These are phyloP conservation scores for Phylloporus scabripes DNA, from an alignment of 768 basidiomycete genomes.

Conservation along the genomic window DNA sequence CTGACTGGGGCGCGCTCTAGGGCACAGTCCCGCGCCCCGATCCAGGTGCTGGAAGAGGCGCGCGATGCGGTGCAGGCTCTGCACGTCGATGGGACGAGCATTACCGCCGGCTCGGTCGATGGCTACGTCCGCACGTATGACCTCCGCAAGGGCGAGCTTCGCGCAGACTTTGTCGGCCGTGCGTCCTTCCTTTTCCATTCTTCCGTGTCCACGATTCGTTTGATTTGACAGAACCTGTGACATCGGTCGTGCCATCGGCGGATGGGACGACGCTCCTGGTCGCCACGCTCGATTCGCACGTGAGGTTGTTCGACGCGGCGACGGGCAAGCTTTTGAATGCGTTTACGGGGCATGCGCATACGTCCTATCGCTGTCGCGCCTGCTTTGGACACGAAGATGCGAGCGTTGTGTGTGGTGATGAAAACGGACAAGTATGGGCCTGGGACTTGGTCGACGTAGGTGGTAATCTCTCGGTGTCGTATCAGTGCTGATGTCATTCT, in stretches of 20 bases:
- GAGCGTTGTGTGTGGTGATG: constrained; percentile 81
- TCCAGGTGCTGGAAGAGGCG: constrained; percentile 88
- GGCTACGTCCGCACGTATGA: constrained; percentile 93
- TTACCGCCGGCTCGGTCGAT: constrained; percentile 84
- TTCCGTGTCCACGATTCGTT: not conserved
- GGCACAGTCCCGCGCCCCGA: constrained; percentile 72
- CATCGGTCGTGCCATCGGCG: constrained; percentile 72
- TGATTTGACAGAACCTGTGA: constrained; percentile 66
- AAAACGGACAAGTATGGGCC: constrained; percentile 81
- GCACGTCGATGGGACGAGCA: constrained; percentile 56
- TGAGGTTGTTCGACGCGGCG: constrained; percentile 79
- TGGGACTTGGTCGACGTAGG: constrained; percentile 92
- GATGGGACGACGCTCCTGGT: constrained; percentile 80
- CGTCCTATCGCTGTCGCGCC: constrained; percentile 71
- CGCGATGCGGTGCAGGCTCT: constrained; percentile 82
- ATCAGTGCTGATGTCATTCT: constrained; percentile 5
- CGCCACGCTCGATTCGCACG: constrained; percentile 75
- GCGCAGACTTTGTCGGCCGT: constrained; percentile 89
- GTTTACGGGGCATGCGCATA: constrained; percentile 72
- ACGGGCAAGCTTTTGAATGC: constrained; percentile 83
- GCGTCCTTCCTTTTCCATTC: constrained; percentile 29
- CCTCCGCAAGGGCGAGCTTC: constrained; percentile 85
- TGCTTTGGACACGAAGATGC: constrained; percentile 84
- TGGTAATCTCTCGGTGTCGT: not conserved
- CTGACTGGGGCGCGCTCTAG: constrained; percentile 30